Base-by-base conservation (phyloP, 495 filamentous ascomycete species). In the Pyrenopolyporus hunteri region DNA sequence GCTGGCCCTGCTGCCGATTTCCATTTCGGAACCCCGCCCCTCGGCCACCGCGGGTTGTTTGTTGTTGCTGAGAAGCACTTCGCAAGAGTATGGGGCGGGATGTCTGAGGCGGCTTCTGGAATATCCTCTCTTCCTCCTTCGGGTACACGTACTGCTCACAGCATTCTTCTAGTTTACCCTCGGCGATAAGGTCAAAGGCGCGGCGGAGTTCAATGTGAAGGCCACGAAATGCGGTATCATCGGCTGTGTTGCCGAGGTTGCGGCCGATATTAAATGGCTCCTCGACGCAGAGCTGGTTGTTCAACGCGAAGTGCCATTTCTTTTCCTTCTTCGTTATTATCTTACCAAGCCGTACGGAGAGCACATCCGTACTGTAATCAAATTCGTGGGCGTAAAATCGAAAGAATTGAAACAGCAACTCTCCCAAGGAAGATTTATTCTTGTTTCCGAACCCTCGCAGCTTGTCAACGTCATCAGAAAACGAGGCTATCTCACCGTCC, bases 161-260 rank as follows among this genome's bases (percentile, higher is more conserved):
- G 70, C 89, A 92, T 51, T 87, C 84, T 3, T 83, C 85, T 28
- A 98, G 78, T 64, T 92, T 87, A 7, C 82, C 89, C 32, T 91
- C 81, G 3, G 89, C 81, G 14, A 95, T 80, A 39, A 89, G 75
- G 54, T 90, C 86, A 73, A 96, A 97, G 1, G 94, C 95, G 65
- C 90, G 83, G 64, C 95, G 85, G 36, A 98, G 74, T 73, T 98
- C 94, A 43, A 90, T 71, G 74, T 98, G 95, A 14, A 98, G 82
- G 2, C 94, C 94, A 44, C 88, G 82, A 69, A 96, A 95, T 1
- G 94, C 94, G 2, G 86, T 92, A 70, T 96, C 93, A 67, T 98
- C 94, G 6, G 94, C 94, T 16, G 94, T 97, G 66, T 98, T 98
- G 0, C 93, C 94, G 44, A 98, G 80, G 72, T 98, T 98, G n/a